A percentile compares a stretch with the other conserved stretches of the same genome.
Evolutionary conservation across 2,329 filamentous ascomycete genomes (phyloP).

Genomic region (Alternaria conjuncta): DNA sequence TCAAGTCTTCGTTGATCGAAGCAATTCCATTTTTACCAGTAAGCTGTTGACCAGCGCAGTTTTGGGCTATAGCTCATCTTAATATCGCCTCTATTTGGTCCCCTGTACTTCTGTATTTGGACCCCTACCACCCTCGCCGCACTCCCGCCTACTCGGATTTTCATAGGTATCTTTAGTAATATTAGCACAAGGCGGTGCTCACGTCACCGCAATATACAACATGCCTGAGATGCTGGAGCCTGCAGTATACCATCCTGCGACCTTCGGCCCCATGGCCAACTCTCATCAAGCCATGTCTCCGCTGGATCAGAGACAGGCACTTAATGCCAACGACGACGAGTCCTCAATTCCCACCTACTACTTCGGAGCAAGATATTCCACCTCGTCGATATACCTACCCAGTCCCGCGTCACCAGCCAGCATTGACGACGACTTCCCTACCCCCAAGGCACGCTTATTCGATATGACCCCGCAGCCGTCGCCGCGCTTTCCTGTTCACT

Average conservation of each 20-base stretch:
- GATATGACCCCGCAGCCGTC: conserved; percentile 58
- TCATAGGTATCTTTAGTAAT: conserved; percentile 41
- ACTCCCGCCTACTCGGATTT: conserved; percentile 35
- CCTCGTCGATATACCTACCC: conserved; percentile 38
- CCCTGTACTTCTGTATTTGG: conserved; percentile 29
- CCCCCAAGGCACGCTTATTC: conserved; percentile 70
- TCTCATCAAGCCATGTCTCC: conserved; percentile 49
- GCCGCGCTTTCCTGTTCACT: conserved; percentile 53
- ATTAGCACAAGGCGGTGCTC: conserved; percentile 46
- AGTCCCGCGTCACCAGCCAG: conserved; percentile 51
- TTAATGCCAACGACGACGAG: conserved; percentile 67
- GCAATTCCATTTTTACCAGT: conserved; percentile 44
- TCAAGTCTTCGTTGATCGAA: conserved; percentile 55
- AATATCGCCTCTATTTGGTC: conserved; percentile 39
- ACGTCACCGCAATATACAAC: conserved; percentile 47
- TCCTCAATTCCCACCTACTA: conserved; percentile 43
- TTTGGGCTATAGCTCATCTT: conserved; percentile 44
- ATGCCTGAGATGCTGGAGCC: conserved; percentile 57
- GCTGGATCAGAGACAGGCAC: conserved; percentile 63
- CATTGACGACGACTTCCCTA: conserved; percentile 70
- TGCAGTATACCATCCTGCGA: conserved; percentile 55
- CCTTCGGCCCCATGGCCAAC: conserved; percentile 33
- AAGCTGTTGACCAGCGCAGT: conserved; percentile 54
- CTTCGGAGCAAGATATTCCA: conserved; percentile 47
- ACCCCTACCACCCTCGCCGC: conserved; percentile 22